A percentile compares a stretch with the other conserved stretches of the same genome.
Evolutionary conservation across 1,139 yeast genomes (phyloP).

Genomic region (Yamadazyma siamensis): DNA sequence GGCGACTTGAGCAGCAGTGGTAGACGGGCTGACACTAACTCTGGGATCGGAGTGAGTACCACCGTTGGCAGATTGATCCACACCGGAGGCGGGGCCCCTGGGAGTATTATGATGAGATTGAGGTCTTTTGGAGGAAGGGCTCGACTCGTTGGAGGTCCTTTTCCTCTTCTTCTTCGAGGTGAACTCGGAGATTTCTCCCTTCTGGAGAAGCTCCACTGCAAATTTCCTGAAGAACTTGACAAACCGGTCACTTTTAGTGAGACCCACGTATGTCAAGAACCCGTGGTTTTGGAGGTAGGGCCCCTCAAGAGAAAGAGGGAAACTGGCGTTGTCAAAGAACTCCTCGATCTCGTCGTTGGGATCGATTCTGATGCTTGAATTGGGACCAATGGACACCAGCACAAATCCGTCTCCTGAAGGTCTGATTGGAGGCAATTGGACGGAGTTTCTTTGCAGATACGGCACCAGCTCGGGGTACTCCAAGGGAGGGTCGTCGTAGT

Average conservation of each 20-base stretch:
- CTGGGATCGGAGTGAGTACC: no score
- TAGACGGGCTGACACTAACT: no score
- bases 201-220: conserved; percentile 30
- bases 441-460: conserved; percentile 3
- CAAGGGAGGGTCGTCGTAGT: conserved; percentile 4
- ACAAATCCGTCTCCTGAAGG: conserved; percentile 13
- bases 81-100: no score
- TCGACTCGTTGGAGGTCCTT: conserved; percentile 6
- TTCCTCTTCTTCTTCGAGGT: conserved; percentile 16
- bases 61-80: no score
- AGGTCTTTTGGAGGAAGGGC: conserved; percentile 9
- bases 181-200: conserved; percentile 37
- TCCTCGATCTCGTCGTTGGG: conserved; percentile 33
- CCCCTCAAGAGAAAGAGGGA: conserved; percentile 37
- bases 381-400: conserved; percentile 36
- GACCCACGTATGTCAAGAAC: conserved; percentile 39
- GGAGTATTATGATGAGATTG: conserved; percentile 9
- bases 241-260: conserved; percentile 43
- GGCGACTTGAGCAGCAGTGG: no score
- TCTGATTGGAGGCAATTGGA: conserved; percentile 11
- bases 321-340: conserved; percentile 35
- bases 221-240: conserved; percentile 37
- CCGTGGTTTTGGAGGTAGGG: conserved; percentile 42
- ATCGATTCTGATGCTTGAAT: conserved; percentile 32
- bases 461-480: conserved; percentile 1